phyloP scores from a whole-genome alignment of 2,329 filamentous ascomycete species.

The Colletotrichum sansevieriae region DNA sequence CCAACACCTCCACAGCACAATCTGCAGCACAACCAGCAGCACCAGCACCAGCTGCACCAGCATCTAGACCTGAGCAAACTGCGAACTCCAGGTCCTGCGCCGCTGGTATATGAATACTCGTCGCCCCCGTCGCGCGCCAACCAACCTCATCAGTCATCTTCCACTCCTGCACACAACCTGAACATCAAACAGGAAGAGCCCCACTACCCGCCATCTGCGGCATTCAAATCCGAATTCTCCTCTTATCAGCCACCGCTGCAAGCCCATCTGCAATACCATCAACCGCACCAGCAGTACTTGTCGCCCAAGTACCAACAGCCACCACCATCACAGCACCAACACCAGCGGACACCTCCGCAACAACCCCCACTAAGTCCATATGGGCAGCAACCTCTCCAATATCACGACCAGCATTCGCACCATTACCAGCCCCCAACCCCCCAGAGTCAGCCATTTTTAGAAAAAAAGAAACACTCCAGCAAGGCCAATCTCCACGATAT shows the following conservation, averaged over 20 bases:
- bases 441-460: constrained; percentile 34
- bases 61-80: constrained; percentile 32
- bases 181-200: constrained; percentile 40
- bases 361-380: constrained; percentile 37
- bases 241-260: constrained; percentile 42
- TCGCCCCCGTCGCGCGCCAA: constrained; percentile 37
- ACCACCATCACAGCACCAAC: constrained; percentile 37
- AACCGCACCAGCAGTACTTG: constrained; percentile 44
- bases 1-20: constrained; percentile 47
- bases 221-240: constrained; percentile 37
- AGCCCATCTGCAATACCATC: constrained; percentile 48
- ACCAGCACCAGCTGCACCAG: constrained; percentile 44
- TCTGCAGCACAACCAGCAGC: constrained; percentile 47
- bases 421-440: constrained; percentile 33
- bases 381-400: constrained; percentile 31
- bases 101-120: constrained; percentile 42
- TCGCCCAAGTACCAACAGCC: constrained; percentile 43
- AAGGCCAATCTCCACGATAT: constrained; percentile 37
- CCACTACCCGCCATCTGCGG: constrained; percentile 42
- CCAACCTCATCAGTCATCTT: constrained; percentile 40
- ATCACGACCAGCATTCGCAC: constrained; percentile 34
- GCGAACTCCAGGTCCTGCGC: constrained; percentile 33
- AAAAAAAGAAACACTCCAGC: constrained; percentile 24
- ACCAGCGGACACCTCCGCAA: constrained; percentile 43
- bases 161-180: constrained; percentile 37